Evolutionary conservation across 164 flowering plant species (phyloP).

Genomic region (Houttuynia cordata): DNA sequence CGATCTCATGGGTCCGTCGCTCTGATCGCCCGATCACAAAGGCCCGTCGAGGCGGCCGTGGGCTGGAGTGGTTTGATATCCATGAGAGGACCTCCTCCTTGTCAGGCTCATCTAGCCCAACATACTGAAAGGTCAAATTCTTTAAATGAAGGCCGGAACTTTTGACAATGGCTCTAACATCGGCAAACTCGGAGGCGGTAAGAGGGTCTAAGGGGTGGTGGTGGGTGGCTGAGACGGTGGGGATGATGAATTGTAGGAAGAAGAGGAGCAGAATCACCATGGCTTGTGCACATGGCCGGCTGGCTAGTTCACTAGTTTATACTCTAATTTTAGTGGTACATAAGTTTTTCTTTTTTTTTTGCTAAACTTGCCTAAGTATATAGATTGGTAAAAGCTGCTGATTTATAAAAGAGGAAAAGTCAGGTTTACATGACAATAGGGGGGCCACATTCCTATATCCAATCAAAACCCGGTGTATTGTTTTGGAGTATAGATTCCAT

Average conservation of each 20-base stretch:
- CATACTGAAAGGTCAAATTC: slow-evolving; percentile 25
- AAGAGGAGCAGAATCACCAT: neutral
- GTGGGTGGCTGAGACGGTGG: neutral
- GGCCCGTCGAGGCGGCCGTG: slow-evolving; percentile 35
- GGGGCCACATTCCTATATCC: too few relatives aligned
- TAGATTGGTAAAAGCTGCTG: too few relatives aligned
- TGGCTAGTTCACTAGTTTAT: too few relatives aligned
- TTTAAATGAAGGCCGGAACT: slow-evolving; percentile 2
- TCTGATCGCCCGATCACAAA: slow-evolving; percentile 20
- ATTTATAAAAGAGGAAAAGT: too few relatives aligned
- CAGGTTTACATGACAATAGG: too few relatives aligned
- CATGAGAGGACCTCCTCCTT: slow-evolving; percentile 19
- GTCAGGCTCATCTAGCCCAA: slow-evolving; percentile 29
- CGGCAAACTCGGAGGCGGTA: slow-evolving; percentile 17
- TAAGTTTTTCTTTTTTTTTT: too few relatives aligned
- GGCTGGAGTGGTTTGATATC: slow-evolving; percentile 12
- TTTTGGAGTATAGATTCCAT: too few relatives aligned
- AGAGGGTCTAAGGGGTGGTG: slow-evolving; percentile 32
- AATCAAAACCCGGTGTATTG: too few relatives aligned
- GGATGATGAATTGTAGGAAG: neutral
- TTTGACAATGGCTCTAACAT: slow-evolving; percentile 14
- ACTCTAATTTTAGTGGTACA: too few relatives aligned
- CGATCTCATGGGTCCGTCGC: slow-evolving; percentile 32
- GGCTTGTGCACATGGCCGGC: neutral
- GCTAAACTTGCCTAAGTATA: too few relatives aligned